phyloP scores from a whole-genome alignment of 2,329 filamentous ascomycete genomes.

The Fusarium chaquense region DNA sequence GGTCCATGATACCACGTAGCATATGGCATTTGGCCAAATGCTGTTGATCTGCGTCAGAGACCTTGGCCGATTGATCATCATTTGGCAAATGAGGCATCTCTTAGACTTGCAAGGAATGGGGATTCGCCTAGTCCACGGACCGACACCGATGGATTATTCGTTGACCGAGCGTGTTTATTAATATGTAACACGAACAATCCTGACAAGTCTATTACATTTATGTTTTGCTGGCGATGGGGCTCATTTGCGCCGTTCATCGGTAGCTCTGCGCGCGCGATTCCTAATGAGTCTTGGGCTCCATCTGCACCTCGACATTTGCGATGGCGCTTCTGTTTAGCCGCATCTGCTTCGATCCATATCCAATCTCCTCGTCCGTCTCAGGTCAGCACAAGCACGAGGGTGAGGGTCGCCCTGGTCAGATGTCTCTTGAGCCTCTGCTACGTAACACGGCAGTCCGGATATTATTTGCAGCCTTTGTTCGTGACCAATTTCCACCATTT shows the following conservation, averaged over 20 bases:
- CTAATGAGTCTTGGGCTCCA: slow-evolving; percentile 35
- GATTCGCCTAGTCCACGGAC: slow-evolving; percentile 15
- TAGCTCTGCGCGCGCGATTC: slow-evolving; percentile 28
- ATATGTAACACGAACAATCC: slow-evolving; percentile 21
- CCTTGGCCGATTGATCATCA: slow-evolving; percentile 18
- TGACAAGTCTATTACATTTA: slow-evolving; percentile 4
- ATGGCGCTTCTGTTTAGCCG: slow-evolving; percentile 45
- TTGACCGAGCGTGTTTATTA: slow-evolving; percentile 19
- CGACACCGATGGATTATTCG: slow-evolving; percentile 4
- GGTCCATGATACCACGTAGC: slow-evolving; percentile 23
- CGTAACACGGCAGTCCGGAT: neutral
- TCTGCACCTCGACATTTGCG: slow-evolving; percentile 39
- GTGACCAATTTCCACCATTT: slow-evolving; percentile 22
- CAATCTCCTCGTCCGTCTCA: slow-evolving; percentile 48
- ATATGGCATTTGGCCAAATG: slow-evolving; percentile 8
- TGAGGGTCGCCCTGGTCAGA: slow-evolving; percentile 31
- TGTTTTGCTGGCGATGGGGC: slow-evolving; percentile 30
- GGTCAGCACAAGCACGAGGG: slow-evolving; percentile 36
- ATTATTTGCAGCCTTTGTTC: neutral
- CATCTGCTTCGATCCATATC: slow-evolving; percentile 42
- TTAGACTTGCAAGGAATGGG: slow-evolving; percentile 7
- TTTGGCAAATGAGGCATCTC: slow-evolving; percentile 24
- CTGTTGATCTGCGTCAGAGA: slow-evolving; percentile 18
- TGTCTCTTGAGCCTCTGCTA: slow-evolving; percentile 19
- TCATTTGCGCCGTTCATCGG: slow-evolving; percentile 18